Evolutionary conservation across 148 eudicot species (phyloP).

Genomic region (Arbutus unedo): DNA sequence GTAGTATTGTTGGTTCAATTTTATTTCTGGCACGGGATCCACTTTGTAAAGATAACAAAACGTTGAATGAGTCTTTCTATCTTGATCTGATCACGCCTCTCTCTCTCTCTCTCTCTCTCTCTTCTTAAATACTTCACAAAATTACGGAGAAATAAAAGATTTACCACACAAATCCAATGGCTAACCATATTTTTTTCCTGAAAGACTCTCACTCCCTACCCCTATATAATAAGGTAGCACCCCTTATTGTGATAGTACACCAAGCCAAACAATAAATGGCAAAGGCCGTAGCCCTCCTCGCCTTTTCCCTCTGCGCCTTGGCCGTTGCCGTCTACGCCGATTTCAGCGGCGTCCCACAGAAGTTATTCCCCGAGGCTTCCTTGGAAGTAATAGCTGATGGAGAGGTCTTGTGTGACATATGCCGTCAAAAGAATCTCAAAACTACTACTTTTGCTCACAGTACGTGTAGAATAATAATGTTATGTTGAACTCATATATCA

Average conservation of each 20-base stretch:
- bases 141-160: neutral
- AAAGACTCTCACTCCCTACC: neutral
- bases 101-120: too few species aligned
- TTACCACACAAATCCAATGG: neutral
- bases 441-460: too few species aligned
- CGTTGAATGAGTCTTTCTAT: too few species aligned
- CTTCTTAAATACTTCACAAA: too few species aligned
- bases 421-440: neutral
- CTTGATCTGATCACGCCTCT: too few species aligned
- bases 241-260: neutral
- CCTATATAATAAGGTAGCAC: neutral
- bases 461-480: too few species aligned
- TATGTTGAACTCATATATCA: too few species aligned
- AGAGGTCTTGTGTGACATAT: neutral
- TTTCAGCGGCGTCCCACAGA: too few species aligned
- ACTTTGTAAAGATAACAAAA: too few species aligned
- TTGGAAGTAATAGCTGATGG: neutral
- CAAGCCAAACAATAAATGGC: neutral
- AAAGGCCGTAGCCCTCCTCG: neutral
- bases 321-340: neutral
- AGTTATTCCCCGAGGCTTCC: too few species aligned
- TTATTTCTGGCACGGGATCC: too few species aligned
- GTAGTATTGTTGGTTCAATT: too few species aligned
- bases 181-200: neutral
- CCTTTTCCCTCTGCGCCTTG: neutral